These are phyloP conservation scores for Zygnema circumcarinatum DNA, from an alignment of 139 green algal species.

Conservation along the genomic window DNA sequence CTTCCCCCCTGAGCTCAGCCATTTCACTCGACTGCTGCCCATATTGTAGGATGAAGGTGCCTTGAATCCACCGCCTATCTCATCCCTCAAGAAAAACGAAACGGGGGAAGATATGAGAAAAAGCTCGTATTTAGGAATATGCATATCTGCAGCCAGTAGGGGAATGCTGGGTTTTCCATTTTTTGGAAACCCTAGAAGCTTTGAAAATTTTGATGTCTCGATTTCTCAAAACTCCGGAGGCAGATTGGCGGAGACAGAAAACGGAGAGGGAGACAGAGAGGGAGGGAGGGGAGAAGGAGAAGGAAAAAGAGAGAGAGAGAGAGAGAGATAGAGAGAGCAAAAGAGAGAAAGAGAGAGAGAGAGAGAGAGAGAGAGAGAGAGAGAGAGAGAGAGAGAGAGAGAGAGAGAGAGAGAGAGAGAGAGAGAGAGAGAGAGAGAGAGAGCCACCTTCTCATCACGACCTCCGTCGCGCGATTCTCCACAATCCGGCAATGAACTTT, in stretches of 20 bases:
- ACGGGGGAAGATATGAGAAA: not conserved
- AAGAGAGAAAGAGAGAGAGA: slow-evolving; percentile 21
- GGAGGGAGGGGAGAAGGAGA: not conserved
- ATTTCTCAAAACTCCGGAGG: not conserved
- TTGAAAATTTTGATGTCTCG: not conserved
- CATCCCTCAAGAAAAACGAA: not conserved
- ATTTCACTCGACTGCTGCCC: not conserved
- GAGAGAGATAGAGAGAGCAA: not conserved
- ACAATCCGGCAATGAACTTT: slow-evolving; percentile 27
- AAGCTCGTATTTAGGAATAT: no score
- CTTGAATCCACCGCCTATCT: slow-evolving; percentile 19
- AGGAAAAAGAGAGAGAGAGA: slow-evolving; percentile 19
- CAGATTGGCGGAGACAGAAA: not conserved
- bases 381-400: slow-evolving; percentile 10
- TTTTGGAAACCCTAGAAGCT: not conserved
- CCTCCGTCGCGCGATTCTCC: slow-evolving; percentile 18
- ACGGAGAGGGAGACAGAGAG: not conserved
- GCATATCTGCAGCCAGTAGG: not conserved
- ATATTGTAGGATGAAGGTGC: not conserved
- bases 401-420: slow-evolving; percentile 12
- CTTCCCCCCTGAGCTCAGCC: not conserved
- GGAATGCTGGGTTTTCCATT: not conserved
- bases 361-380: not conserved
- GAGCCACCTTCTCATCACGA: slow-evolving; percentile 53
- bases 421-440: not conserved